A percentile compares a stretch with the other conserved stretches of the same genome.
phyloP scores from a whole-genome alignment of 306 rosid genomes.

The Nissolia schottii region DNA sequence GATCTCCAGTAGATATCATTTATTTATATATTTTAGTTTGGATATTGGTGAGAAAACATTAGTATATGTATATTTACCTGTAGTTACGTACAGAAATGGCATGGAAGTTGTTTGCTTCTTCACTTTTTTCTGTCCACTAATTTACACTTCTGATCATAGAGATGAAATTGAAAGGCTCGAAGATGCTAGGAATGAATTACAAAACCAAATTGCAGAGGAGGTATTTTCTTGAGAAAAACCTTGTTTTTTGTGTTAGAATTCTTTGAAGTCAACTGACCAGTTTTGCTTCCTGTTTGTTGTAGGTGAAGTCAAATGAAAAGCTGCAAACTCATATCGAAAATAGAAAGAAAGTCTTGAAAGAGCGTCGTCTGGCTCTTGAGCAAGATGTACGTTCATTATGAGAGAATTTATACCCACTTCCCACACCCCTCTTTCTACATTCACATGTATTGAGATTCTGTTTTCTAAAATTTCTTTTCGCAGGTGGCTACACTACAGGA shows the following conservation, averaged over 20 bases:
- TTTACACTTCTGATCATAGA: slow-evolving; percentile 41
- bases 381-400: slow-evolving; percentile 59
- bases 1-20: not conserved
- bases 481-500: slow-evolving; percentile 76
- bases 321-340: slow-evolving; percentile 48
- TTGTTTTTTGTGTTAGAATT: slow-evolving; percentile 6
- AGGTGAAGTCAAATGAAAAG: slow-evolving; percentile 61
- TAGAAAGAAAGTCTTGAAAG: slow-evolving; percentile 53
- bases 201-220: slow-evolving; percentile 55
- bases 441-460: slow-evolving; percentile 8
- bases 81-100: not conserved
- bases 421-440: not conserved
- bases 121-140: slow-evolving; percentile 22
- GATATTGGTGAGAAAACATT: not conserved
- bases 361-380: slow-evolving; percentile 74
- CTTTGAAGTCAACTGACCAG: slow-evolving; percentile 21
- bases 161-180: slow-evolving; percentile 67
- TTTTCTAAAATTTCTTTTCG: not conserved
- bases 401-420: slow-evolving; percentile 5
- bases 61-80: not conserved
- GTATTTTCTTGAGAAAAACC: slow-evolving; percentile 34
- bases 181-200: slow-evolving; percentile 53
- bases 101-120: slow-evolving; percentile 18
- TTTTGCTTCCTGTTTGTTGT: slow-evolving; percentile 19
- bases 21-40: not conserved